These are phyloP conservation scores for Plasmodium blacklocki DNA, from an alignment of 169 alveolate species.

Conservation along the genomic window DNA sequence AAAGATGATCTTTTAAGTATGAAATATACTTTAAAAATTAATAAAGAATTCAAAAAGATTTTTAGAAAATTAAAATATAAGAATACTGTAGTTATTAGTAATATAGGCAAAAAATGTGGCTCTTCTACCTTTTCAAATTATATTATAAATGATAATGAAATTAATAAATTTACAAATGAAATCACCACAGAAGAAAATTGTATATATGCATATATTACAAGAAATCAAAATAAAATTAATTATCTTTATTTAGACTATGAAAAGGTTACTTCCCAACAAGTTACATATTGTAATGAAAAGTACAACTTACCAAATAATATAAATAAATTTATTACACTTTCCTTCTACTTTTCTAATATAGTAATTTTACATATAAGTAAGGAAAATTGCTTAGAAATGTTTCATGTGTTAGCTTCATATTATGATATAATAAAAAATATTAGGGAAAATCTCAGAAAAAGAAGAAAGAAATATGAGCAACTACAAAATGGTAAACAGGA, in stretches of 20 bases:
- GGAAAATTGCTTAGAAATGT: constrained; percentile 20
- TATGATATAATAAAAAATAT: constrained; percentile 39
- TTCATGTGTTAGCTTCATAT: constrained; percentile 20
- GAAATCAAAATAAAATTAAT: constrained; percentile 24
- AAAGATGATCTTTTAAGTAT: too few relatives aligned
- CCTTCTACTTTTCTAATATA: constrained; percentile 55
- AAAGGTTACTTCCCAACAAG: constrained; percentile 2
- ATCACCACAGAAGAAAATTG: constrained; percentile 6
- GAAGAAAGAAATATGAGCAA: constrained; percentile 5
- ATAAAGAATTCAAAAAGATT: constrained; percentile 42
- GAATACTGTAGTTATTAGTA: constrained; percentile 54
- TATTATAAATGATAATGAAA: neutral
- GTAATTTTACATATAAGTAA: constrained; percentile 38
- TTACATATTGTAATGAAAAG: neutral
- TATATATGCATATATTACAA: constrained; percentile 28
- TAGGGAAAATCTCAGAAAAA: constrained; percentile 5
- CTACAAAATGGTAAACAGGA: neutral
- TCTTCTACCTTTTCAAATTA: constrained; percentile 51
- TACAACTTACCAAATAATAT: neutral
- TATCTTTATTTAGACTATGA: constrained; percentile 51
- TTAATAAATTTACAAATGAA: constrained; percentile 6
- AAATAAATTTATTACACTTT: constrained; percentile 22
- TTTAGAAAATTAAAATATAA: constrained; percentile 32
- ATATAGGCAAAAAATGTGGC: constrained; percentile 42
- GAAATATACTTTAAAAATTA: constrained; percentile 12